These are phyloP conservation scores for Stramenopiles sp. DNA, from an alignment of 352 stramenopile species.

Conservation along the genomic window DNA sequence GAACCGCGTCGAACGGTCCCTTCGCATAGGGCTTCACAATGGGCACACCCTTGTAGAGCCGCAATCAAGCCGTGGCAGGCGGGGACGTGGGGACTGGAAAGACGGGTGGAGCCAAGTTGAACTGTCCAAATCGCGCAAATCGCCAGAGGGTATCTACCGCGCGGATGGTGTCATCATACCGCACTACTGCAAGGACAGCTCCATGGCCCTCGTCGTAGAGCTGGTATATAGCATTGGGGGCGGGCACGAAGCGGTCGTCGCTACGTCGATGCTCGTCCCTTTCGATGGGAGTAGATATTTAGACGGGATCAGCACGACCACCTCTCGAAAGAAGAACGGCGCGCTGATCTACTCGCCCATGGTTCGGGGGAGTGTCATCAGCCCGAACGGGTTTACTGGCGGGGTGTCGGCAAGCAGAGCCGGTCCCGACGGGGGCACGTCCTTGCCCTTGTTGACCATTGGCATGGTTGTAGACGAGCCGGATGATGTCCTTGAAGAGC, in stretches of 20 bases:
- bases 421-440: not conserved
- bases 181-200: conserved; percentile 7
- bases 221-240: conserved; percentile 1
- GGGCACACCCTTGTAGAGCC: not conserved
- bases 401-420: not conserved
- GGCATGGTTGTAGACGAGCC: conserved; percentile 5
- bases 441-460: not conserved
- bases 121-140: not conserved
- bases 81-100: not conserved
- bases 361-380: not conserved
- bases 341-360: not conserved
- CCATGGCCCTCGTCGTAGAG: not conserved
- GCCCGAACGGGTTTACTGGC: conserved; percentile 7
- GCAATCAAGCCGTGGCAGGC: not conserved
- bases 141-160: not conserved
- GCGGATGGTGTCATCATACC: not conserved
- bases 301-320: not conserved
- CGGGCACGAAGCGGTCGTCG: not conserved
- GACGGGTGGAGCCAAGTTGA: not conserved
- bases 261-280: not conserved
- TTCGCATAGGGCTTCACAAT: not conserved
- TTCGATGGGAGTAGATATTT: conserved; percentile 6
- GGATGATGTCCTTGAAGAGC: not conserved
- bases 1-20: not conserved
- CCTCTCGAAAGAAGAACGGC: not conserved